Evolutionary conservation across 306 rosid species (phyloP).

Genomic region (Corylus heterophylla): DNA sequence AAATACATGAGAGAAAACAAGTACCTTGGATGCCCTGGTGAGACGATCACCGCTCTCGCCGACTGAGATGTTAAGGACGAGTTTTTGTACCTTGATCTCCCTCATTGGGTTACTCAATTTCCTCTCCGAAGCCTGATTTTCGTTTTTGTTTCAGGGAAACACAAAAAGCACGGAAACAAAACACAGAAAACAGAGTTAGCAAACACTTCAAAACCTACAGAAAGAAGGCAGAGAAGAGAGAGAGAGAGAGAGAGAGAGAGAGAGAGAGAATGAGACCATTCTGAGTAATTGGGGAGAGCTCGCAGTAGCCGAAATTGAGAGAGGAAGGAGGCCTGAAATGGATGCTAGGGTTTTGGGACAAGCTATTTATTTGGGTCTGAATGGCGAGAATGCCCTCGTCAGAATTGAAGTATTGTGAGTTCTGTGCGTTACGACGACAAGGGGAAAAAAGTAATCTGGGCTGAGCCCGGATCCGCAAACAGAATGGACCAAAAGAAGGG

Average conservation of each 20-base stretch:
- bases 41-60: slow-evolving; percentile 86
- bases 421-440: background rate
- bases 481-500: too few relatives aligned
- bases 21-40: slow-evolving; percentile 78
- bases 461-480: too few relatives aligned
- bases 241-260: background rate
- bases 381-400: background rate
- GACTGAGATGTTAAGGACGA: slow-evolving; percentile 78
- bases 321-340: background rate
- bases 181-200: background rate
- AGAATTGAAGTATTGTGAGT: background rate
- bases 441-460: background rate
- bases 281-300: background rate
- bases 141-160: slow-evolving; percentile 3
- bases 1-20: background rate
- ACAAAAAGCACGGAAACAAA: background rate
- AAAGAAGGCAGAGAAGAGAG: background rate
- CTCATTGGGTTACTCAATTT: slow-evolving; percentile 77
- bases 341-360: slow-evolving; percentile 2
- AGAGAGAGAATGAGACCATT: slow-evolving; percentile 21
- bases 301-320: slow-evolving; percentile 13
- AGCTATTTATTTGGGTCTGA: background rate
- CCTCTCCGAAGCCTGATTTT: slow-evolving; percentile 69
- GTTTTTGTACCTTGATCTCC: slow-evolving; percentile 79
- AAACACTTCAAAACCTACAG: background rate